Evolutionary conservation across 2,329 filamentous ascomycete species (phyloP), one percentile per base, ranked within the genome.

Genomic region (Stachybotrys chartarum): DNA sequence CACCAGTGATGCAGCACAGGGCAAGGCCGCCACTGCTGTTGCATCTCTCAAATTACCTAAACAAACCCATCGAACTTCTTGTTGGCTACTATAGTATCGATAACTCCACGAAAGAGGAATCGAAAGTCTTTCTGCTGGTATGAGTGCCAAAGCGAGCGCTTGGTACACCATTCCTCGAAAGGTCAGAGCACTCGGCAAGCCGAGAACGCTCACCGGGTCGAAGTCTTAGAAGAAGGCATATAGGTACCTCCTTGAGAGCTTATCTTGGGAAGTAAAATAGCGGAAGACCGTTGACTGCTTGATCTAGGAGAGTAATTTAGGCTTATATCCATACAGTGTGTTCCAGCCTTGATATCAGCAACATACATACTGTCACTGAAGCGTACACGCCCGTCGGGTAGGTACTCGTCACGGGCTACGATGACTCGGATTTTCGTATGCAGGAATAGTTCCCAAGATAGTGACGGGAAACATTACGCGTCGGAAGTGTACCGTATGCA

Each of bases 391-490:
- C 80, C 0, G 79, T 82, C 0, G 84, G 64, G 2, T 75, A 65
- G 0, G 60, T 24, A 4, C 24, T 24, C 24, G 24, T 24, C 24
- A 24, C 2, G 24, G 24, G 24, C 24, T 24, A 24, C 24, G 24
- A 24, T 24, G 3, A 53, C 57, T 84, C 81, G 0, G 72, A 72
- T 47, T 71, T 67, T 57, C 83, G 79, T 0, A 64, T 56, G 0
- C 81, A 76, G 58, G 83, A 80, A 58, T 84, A 83, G 35, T 75
- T 75, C 55, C 82, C 75, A 3, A 84, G 72, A 55, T 83, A 83
- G 59, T 82, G 79, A 3, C 76, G 74, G 0, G 81, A 76, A 0
- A 84, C 66, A 57, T 78, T 73, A 60, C 83, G 80, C 0, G 80
- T 80, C 12, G 75, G 76, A 60, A 83, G 83, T 0, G 80, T 79